These are phyloP conservation scores for Ophiosphaerella korrae DNA, from an alignment of 2,329 filamentous ascomycete genomes.

Conservation along the genomic window DNA sequence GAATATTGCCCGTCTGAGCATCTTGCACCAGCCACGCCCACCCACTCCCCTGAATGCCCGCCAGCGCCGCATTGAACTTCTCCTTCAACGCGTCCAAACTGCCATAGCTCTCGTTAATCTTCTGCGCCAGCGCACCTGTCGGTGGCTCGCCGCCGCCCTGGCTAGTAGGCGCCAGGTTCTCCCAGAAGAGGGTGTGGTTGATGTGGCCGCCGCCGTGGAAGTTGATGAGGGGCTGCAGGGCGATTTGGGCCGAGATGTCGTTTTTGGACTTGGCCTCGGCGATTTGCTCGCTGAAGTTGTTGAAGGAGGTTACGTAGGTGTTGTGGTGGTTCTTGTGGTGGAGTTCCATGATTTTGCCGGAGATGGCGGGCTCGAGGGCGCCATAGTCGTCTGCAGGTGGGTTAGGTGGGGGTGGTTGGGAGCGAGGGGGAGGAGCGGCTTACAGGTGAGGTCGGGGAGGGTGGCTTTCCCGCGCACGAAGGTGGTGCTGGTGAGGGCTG, in stretches of 20 bases:
- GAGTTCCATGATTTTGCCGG: conserved; percentile 92
- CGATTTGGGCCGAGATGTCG: conserved; percentile 61
- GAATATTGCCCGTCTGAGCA: conserved; percentile 63
- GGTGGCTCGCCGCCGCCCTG: conserved; percentile 71
- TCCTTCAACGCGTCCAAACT: conserved; percentile 64
- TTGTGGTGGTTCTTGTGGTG: conserved; percentile 95
- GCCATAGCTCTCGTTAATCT: conserved; percentile 65
- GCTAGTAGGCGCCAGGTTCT: conserved; percentile 69
- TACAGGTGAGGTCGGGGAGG: conserved; percentile 85
- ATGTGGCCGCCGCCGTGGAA: conserved; percentile 71
- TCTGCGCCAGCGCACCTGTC: conserved; percentile 60
- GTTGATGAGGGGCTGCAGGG: conserved; percentile 64
- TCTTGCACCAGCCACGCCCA: conserved; percentile 70
- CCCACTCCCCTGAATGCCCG: conserved; percentile 68
- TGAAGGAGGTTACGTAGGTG: conserved; percentile 90
- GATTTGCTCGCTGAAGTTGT: conserved; percentile 76
- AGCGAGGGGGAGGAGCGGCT: conserved; percentile 24
- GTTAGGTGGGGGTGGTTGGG: conserved; percentile 7
- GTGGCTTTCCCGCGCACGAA: conserved; percentile 89
- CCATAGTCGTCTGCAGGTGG: conserved; percentile 81
- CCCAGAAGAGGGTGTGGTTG: conserved; percentile 72
- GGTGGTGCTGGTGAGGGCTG: conserved; percentile 71
- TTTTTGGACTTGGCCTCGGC: conserved; percentile 60
- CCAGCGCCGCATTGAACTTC: conserved; percentile 67
- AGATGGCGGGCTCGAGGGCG: conserved; percentile 84